phyloP scores from a whole-genome alignment of 2,329 filamentous ascomycete genomes.

The Eutypa lata region DNA sequence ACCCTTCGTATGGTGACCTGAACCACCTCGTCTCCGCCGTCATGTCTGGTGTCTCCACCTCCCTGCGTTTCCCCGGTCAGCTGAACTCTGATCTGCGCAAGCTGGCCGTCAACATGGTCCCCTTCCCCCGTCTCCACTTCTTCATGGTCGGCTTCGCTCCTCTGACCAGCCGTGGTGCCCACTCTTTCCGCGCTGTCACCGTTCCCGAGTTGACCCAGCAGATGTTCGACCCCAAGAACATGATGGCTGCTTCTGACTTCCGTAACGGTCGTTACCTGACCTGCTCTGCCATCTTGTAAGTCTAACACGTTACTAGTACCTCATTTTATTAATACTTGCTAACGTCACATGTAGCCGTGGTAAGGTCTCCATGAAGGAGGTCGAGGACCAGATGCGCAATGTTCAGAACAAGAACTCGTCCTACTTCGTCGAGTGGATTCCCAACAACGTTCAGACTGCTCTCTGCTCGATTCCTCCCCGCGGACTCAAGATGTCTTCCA shows the following conservation, averaged over 20 bases:
- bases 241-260: slow-evolving; percentile 99
- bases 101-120: slow-evolving; percentile 99
- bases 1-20: slow-evolving; percentile 97
- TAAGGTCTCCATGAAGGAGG: slow-evolving; percentile 99
- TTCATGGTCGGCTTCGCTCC: slow-evolving; percentile 99
- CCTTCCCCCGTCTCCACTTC: slow-evolving; percentile 99
- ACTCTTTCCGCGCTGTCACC: slow-evolving; percentile 96
- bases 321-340: slow-evolving; percentile 14
- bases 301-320: slow-evolving; percentile 15
- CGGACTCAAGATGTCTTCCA: slow-evolving; percentile 98
- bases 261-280: slow-evolving; percentile 99
- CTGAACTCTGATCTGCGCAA: slow-evolving; percentile 99
- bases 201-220: slow-evolving; percentile 99
- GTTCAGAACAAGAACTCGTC: slow-evolving; percentile 99
- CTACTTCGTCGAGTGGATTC: slow-evolving; percentile 99
- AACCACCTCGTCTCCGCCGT: slow-evolving; percentile 99
- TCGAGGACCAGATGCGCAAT: slow-evolving; percentile 99
- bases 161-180: slow-evolving; percentile 85
- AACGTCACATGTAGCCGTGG: slow-evolving; percentile 64
- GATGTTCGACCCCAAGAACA: slow-evolving; percentile 99
- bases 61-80: slow-evolving; percentile 98
- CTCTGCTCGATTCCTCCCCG: slow-evolving; percentile 98
- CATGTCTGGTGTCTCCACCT: slow-evolving; percentile 99
- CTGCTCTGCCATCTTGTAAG: slow-evolving; percentile 96
- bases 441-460: slow-evolving; percentile 99